Base-by-base conservation (phyloP, 2,329 filamentous ascomycete genomes). In the Dactylella cylindrospora region DNA sequence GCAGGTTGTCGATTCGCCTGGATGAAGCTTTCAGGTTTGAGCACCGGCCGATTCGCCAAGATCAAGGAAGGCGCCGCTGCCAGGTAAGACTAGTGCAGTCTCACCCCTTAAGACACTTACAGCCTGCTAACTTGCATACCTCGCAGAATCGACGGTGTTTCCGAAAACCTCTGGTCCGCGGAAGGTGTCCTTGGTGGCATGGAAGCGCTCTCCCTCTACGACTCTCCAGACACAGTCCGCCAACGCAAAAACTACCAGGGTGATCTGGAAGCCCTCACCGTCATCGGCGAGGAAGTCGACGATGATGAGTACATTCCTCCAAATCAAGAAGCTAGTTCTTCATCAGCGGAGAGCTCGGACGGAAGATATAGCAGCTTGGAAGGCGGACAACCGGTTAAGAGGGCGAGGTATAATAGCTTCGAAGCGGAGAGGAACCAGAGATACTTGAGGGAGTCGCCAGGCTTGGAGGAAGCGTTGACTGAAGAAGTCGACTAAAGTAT, bases 51-150 rank as follows among this genome's bases (percentile, higher is more conserved):
- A 41, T 68, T 67, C 41, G 66, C 66, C 5, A 50, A 57, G n/a
- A 66, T 68, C 32, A 68, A 68, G 36, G 67, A 68, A 64, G 67
- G 67, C 28, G 66, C 67, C 7, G 66, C 66, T 26, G 66, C 32
- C 13, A 54, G 49, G 32, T 49, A 40, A 35, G 20, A 8, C n/a
- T n/a, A n/a, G n/a, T n/a, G n/a, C n/a, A n/a, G n/a, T n/a, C n/a
- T n/a, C n/a, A n/a, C n/a, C n/a, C n/a, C n/a, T n/a, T n/a, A n/a
- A n/a, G n/a, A n/a, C n/a, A n/a, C n/a, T n/a, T n/a, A n/a, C n/a
- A n/a, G n/a, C n/a, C n/a, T n/a, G n/a, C n/a, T n/a, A 36, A 15
- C 29, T 59, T 32, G 35, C 39, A 25, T 43, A 6, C 22, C 5
- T 22, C 9, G 22, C 12, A 68, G 67, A 40, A 68, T 68, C n/a